Evolutionary conservation across 129 eudicot genomes (phyloP), one percentile per base, ranked within the genome.

Genomic region (Tanacetum coccineum): DNA sequence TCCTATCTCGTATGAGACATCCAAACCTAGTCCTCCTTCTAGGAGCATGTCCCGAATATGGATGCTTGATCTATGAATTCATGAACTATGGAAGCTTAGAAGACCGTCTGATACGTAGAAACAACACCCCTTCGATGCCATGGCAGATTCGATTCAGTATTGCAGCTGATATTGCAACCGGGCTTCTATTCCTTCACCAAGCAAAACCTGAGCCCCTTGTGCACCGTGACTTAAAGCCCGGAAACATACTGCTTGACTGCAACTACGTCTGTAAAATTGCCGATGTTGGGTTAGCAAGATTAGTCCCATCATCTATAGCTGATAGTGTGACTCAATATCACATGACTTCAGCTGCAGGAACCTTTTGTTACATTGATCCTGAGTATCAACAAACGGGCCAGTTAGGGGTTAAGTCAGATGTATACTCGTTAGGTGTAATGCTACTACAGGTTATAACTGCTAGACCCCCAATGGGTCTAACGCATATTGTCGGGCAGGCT

Each of bases 181-280:
- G 87, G 20, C 81, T 87, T 50, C 69, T 76, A 19, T 87, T 87
- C 65, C 89, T 87, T 71, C 95, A 87, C 76, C 87, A 83, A 49
- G 81, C 88, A 11, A 83, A 87, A 52, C 95, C 89, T 0, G 95
- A 87, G 56, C 95, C 95, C 0, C 66, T 87, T 32, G 95, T 87
- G 28, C 90, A 85, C 25, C 90, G 87, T 13, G 90, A 85, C 80
- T 74, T 85, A 5, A 85, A 85, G 68, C 88, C 95, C 0, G 95
- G 83, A 3, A 87, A 87, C 73, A 87, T 83, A 45, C 85, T 87
- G 15, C 79, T 87, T 0, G 85, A 87, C 74, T 59, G 51, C 18
- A 76, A 87, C 80, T 79, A 54, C 0, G 83, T 76, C 19, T 67
- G 87, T 66, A 87, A 87, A 45, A 83, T 87, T 47, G 58, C 86